Base-by-base conservation (phyloP, 768 basidiomycete genomes). In the Pholiota conissans region DNA sequence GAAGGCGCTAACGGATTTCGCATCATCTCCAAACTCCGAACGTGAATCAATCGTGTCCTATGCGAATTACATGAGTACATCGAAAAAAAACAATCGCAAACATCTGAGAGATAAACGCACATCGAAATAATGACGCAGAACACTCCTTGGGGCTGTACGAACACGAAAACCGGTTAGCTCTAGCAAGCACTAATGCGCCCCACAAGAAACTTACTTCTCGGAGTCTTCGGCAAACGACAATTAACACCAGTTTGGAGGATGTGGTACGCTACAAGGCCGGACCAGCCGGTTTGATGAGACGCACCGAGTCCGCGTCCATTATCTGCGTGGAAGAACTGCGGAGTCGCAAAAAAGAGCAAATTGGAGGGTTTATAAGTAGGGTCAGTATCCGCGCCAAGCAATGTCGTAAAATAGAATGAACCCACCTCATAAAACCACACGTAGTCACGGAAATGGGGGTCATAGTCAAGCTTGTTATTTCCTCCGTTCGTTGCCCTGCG, bases 281-380 rank as follows among this genome's bases (percentile, higher is more conserved):
- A 92, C 95, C 96, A 99, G 63, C 97, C 97, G 60, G 95, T 98
- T 72, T 99, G 97, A 74, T 99, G 97, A 5, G 95, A 97, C 2
- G 96, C 97, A 37, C 97, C 97, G 11, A 99, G 81, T 18, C 97
- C 97, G 57, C 87, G 84, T 18, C 97, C 97, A 56, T 80, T 87
- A 64, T 99, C 94, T 13, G 87, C 96, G 70, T 98, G 91, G 87
- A 98, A 98, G 78, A 89, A 98, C 90, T 95, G 62, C 30, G 13
- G 13, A 32, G 13, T 32, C 30, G 30, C 30, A 32, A 6, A 32
- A 32, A 13, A 32, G 13, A 32, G 30, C n/a, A n/a, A n/a, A n/a
- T n/a, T n/a, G n/a, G n/a, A n/a, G n/a, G n/a, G n/a, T n/a, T n/a
- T n/a, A n/a, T n/a, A n/a, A n/a, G n/a, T n/a, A n/a, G n/a, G n/a